Conservation (phyloP, 2,329 filamentous ascomycete species). For the Penicillium italicum region DNA sequence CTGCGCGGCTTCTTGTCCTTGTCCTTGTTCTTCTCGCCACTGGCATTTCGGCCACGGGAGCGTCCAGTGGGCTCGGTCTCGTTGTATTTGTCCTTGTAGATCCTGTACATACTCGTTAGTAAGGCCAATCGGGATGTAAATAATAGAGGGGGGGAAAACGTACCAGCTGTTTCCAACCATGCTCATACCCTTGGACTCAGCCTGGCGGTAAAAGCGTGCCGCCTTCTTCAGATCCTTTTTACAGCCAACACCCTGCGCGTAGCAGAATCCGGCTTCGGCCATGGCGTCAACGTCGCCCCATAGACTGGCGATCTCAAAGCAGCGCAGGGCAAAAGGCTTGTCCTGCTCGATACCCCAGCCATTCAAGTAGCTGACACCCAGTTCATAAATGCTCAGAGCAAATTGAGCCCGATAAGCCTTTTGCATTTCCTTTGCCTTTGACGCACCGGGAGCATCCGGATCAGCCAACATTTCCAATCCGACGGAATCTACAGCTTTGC, state of each 20-base stretch:
- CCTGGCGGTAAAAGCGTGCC: slow-evolving; percentile 82
- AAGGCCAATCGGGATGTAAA: not conserved
- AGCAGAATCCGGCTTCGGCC: slow-evolving; percentile 93
- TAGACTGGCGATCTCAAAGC: slow-evolving; percentile 91
- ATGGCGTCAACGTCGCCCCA: slow-evolving; percentile 96
- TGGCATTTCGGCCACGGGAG: slow-evolving; percentile 36
- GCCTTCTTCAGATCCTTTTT: slow-evolving; percentile 96
- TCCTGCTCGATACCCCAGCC: slow-evolving; percentile 97
- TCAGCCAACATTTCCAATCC: slow-evolving; percentile 80
- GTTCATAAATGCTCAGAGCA: slow-evolving; percentile 90
- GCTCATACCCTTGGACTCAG: slow-evolving; percentile 88
- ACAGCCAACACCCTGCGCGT: slow-evolving; percentile 85
- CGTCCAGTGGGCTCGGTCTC: slow-evolving; percentile 52
- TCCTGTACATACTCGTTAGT: slow-evolving; percentile 55
- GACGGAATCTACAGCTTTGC: slow-evolving; percentile 82
- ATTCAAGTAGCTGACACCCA: slow-evolving; percentile 96
- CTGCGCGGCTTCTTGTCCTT: slow-evolving; percentile 62
- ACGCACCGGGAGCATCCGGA: slow-evolving; percentile 50
- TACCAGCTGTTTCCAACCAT: slow-evolving; percentile 99
- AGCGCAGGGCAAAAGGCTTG: slow-evolving; percentile 78
- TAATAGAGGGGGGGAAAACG: slow-evolving; percentile 36
- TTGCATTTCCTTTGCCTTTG: slow-evolving; percentile 59
- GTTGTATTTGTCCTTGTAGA: slow-evolving; percentile 91
- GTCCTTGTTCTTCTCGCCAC: slow-evolving; percentile 50
- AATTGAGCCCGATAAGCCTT: slow-evolving; percentile 90